Conservation (phyloP, 2,329 filamentous ascomycete species). For the Beauveria australis region DNA sequence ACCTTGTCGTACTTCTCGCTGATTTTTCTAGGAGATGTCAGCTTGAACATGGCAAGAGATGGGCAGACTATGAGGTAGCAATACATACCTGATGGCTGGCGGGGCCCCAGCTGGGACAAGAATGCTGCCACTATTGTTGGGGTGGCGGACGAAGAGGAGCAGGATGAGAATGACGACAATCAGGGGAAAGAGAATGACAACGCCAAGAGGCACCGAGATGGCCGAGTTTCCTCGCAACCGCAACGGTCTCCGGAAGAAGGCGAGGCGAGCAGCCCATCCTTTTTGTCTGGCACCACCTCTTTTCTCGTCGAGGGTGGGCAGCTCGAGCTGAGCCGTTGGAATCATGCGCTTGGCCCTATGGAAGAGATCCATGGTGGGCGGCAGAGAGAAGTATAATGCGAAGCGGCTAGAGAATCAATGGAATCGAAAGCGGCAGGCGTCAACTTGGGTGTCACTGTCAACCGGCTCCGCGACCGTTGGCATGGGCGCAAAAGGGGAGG, state of each 20-base stretch:
- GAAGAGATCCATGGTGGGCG: conserved; percentile 47
- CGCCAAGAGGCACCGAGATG: conserved; percentile 83
- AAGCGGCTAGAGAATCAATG: background rate
- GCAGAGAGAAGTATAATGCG: background rate
- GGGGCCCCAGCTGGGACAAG: conserved; percentile 82
- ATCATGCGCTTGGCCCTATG: conserved; percentile 45
- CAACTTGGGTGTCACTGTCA: background rate
- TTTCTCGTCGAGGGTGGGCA: conserved; percentile 47
- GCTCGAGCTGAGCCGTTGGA: conserved; percentile 32
- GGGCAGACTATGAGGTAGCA: background rate
- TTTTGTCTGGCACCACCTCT: conserved; percentile 29
- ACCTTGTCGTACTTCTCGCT: conserved; percentile 96
- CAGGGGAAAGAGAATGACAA: conserved; percentile 86
- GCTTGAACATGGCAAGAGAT: background rate
- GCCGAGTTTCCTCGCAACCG: conserved; percentile 85
- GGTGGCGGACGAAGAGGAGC: conserved; percentile 81
- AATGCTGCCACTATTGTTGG: conserved; percentile 71
- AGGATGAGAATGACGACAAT: conserved; percentile 88
- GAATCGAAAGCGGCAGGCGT: background rate
- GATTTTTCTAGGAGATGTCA: conserved; percentile 61
- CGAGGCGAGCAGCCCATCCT: conserved; percentile 45
- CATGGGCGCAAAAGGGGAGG: conserved; percentile 1
- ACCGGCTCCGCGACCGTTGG: background rate
- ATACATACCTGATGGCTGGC: conserved; percentile 73
- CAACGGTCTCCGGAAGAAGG: conserved; percentile 80